Percentiles rank a stretch among this genome's conserved stretches.
Evolutionary conservation across 805 yeast species (phyloP).

Genomic region (Candida taoyuanica): DNA sequence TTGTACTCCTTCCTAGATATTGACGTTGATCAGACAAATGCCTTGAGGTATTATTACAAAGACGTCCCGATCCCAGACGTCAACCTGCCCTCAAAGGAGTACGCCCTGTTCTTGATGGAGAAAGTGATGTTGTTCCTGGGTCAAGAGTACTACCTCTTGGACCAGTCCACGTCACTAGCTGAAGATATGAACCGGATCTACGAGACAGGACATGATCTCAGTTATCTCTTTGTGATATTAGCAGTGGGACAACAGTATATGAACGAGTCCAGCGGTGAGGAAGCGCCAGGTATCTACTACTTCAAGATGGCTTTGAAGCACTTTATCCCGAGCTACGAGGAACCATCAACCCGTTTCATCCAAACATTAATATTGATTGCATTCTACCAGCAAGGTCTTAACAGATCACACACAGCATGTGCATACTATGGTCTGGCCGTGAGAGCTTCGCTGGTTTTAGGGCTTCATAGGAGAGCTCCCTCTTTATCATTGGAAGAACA

Average conservation of each 20-base stretch:
- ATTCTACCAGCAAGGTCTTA: constrained; percentile 33
- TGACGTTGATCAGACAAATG: constrained; percentile 20
- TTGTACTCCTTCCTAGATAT: constrained; percentile 23
- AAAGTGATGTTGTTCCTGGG: constrained; percentile 22
- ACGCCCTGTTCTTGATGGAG: constrained; percentile 14
- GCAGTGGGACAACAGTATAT: constrained; percentile 28
- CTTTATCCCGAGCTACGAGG: constrained; percentile 30
- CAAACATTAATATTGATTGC: constrained; percentile 33
- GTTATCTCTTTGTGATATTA: constrained; percentile 22
- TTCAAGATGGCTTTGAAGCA: constrained; percentile 30
- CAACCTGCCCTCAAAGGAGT: constrained; percentile 14
- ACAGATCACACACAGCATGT: constrained; percentile 33
- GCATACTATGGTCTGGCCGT: constrained; percentile 33
- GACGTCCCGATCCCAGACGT: constrained; percentile 12
- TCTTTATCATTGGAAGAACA: constrained; percentile 21
- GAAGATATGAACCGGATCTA: constrained; percentile 15
- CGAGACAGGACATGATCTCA: constrained; percentile 9
- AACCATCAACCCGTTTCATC: constrained; percentile 29
- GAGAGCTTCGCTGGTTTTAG: constrained; percentile 29
- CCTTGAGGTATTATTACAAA: constrained; percentile 19
- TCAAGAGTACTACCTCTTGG: constrained; percentile 24
- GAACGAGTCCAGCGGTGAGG: constrained; percentile 12
- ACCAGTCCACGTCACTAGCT: constrained; percentile 8
- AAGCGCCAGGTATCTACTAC: constrained; percentile 25
- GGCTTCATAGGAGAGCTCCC: constrained; percentile 28